Percentiles rank a stretch among this genome's conserved stretches.
phyloP scores from a whole-genome alignment of 441 rosid genomes.

The Adansonia grandidieri region DNA sequence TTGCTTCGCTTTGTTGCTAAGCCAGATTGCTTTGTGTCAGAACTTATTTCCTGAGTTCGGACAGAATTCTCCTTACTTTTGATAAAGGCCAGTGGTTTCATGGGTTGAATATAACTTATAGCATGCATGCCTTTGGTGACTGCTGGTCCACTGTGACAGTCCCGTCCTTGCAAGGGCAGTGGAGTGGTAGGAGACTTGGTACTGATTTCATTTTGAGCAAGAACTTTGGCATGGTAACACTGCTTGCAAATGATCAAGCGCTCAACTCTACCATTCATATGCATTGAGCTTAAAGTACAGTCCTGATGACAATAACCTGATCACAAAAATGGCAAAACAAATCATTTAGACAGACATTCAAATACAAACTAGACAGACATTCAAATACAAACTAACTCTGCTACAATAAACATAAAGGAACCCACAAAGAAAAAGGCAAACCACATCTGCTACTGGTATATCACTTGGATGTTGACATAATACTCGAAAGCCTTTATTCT shows the following conservation, averaged over 20 bases:
- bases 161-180: conserved; percentile 45
- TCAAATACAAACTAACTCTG: conserved; percentile 18
- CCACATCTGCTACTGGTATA: not conserved
- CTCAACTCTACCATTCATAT: conserved; percentile 43
- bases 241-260: conserved; percentile 61
- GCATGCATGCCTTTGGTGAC: conserved; percentile 42
- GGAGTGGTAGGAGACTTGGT: conserved; percentile 57
- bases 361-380: conserved; percentile 12
- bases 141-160: conserved; percentile 39
- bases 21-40: conserved; percentile 46
- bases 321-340: conserved; percentile 18
- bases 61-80: conserved; percentile 34
- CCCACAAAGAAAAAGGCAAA: not conserved
- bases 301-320: conserved; percentile 89
- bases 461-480: not conserved
- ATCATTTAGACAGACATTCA: conserved; percentile 10
- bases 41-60: conserved; percentile 33
- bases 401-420: not conserved
- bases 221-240: conserved; percentile 65
- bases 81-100: conserved; percentile 43
- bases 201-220: conserved; percentile 40
- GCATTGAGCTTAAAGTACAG: conserved; percentile 59
- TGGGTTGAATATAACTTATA: conserved; percentile 50
- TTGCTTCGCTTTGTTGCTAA: conserved; percentile 45
- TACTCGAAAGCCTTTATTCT: not conserved